A percentile compares a stretch with the other conserved stretches of the same genome.
Conservation (phyloP, 2,329 filamentous ascomycete genomes). For the Aspergillus quadrilineatus region DNA sequence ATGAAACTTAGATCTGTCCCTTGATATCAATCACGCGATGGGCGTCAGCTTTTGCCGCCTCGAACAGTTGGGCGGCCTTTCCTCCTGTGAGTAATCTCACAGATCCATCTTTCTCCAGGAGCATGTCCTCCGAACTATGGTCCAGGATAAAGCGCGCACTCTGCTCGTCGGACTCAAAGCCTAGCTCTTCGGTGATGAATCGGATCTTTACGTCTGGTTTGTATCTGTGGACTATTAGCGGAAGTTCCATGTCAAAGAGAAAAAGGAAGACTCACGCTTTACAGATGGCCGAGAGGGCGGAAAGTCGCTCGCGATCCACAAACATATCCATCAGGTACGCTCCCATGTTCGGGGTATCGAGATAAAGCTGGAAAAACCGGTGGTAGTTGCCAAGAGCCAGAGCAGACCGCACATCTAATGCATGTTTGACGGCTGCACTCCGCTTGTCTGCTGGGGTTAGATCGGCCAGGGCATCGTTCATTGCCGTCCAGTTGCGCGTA, state of each 20-base stretch:
- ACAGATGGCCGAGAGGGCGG: conserved; percentile 87
- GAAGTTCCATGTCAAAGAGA: background rate
- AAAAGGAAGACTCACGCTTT: conserved; percentile 70
- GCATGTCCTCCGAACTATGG: conserved; percentile 69
- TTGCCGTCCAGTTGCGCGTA: conserved; percentile 94
- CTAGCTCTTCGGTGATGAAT: conserved; percentile 93
- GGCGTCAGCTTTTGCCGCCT: conserved; percentile 68
- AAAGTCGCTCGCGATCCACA: conserved; percentile 86
- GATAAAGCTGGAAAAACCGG: conserved; percentile 94
- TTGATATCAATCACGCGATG: conserved; percentile 94
- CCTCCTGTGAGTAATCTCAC: conserved; percentile 71
- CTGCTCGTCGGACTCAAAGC: conserved; percentile 89
- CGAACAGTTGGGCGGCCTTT: conserved; percentile 72
- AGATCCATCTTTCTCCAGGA: conserved; percentile 73
- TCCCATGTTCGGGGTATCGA: conserved; percentile 93
- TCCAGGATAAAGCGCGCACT: conserved; percentile 88
- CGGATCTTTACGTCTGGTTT: conserved; percentile 85
- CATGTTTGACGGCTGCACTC: conserved; percentile 81
- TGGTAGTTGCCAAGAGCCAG: conserved; percentile 95
- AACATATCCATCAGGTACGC: conserved; percentile 99
- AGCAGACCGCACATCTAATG: conserved; percentile 84
- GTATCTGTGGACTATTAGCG: conserved; percentile 67
- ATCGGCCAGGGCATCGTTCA: conserved; percentile 98
- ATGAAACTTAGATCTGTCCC: conserved; percentile 68
- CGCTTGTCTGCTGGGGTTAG: conserved; percentile 96